A percentile compares a stretch with the other conserved stretches of the same genome.
Evolutionary conservation across 2,329 filamentous ascomycete genomes (phyloP).

Genomic region (Penicillium sp.): DNA sequence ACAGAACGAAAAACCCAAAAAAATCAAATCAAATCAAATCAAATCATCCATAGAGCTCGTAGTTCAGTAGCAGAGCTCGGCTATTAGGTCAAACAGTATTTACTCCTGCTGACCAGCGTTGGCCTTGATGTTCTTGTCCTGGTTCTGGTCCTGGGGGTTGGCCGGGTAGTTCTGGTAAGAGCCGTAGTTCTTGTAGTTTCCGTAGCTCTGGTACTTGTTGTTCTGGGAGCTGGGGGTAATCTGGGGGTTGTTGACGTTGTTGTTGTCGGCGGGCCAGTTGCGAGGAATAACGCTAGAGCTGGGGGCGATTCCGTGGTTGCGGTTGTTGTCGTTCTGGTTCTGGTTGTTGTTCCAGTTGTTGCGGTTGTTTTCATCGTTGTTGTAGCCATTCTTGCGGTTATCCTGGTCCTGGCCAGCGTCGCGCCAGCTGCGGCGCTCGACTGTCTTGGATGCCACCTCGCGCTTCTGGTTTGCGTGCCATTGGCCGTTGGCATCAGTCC

Average conservation of each 20-base stretch:
- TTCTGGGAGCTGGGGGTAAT: constrained; percentile 1
- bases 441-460: not conserved
- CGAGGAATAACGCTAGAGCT: constrained; percentile 3
- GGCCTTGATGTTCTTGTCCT: constrained; percentile 5
- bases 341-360: constrained; percentile 6
- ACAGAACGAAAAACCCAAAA: not conserved
- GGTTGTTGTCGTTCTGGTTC: constrained; percentile 3
- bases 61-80: not conserved
- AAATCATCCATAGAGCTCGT: not conserved
- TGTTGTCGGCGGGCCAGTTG: constrained; percentile 8
- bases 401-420: not conserved
- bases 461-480: constrained; percentile 10
- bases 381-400: constrained; percentile 3
- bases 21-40: not conserved
- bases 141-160: constrained; percentile 3
- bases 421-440: not conserved
- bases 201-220: constrained; percentile 3
- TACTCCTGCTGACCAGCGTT: constrained; percentile 6
- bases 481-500: constrained; percentile 15
- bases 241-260: constrained; percentile 4
- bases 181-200: constrained; percentile 10
- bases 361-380: not conserved
- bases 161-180: constrained; percentile 3
- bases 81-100: accelerated
- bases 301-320: not conserved